phyloP scores from a whole-genome alignment of 2,329 filamentous ascomycete species.

The Penicillium fuscoglaucum region DNA sequence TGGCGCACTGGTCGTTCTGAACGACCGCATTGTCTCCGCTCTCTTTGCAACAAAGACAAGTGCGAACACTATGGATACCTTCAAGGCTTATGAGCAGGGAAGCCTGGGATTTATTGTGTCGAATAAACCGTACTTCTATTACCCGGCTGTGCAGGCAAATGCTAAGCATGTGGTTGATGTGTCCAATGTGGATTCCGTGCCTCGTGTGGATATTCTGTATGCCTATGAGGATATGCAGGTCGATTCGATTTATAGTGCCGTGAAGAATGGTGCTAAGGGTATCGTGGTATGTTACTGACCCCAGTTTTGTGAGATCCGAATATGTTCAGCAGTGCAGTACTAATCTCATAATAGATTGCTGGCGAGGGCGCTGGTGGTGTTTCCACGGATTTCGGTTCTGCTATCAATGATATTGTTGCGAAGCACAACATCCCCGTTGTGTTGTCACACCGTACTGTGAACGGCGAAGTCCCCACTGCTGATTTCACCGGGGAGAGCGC shows the following conservation, averaged over 20 bases:
- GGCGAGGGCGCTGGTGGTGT: conserved; percentile 28
- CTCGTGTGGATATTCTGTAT: conserved; percentile 31
- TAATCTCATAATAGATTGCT: conserved; percentile 17
- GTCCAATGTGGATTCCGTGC: conserved; percentile 19
- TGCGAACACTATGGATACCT: conserved; percentile 64
- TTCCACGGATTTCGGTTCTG: conserved; percentile 16
- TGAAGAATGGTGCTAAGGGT: conserved; percentile 28
- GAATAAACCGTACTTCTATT: conserved; percentile 62
- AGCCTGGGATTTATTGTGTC: conserved; percentile 60
- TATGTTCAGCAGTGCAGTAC: not conserved
- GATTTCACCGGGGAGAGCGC: conserved; percentile 12
- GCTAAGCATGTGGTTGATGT: conserved; percentile 38
- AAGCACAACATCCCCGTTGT: conserved; percentile 24
- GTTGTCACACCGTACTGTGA: conserved; percentile 26
- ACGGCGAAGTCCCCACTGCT: conserved; percentile 27
- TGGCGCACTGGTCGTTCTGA: conserved; percentile 61
- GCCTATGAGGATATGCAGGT: conserved; percentile 30
- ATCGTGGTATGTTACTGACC: conserved; percentile 23
- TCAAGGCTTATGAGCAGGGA: conserved; percentile 59
- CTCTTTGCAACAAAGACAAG: conserved; percentile 64
- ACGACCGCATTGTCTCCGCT: conserved; percentile 61
- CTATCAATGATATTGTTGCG: conserved; percentile 19
- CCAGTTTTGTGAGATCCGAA: too few relatives aligned
- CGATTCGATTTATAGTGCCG: conserved; percentile 24
- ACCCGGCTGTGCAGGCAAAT: conserved; percentile 51